These are phyloP conservation scores for Helminthosporium solani DNA, from an alignment of 2,329 filamentous ascomycete species.

Conservation along the genomic window DNA sequence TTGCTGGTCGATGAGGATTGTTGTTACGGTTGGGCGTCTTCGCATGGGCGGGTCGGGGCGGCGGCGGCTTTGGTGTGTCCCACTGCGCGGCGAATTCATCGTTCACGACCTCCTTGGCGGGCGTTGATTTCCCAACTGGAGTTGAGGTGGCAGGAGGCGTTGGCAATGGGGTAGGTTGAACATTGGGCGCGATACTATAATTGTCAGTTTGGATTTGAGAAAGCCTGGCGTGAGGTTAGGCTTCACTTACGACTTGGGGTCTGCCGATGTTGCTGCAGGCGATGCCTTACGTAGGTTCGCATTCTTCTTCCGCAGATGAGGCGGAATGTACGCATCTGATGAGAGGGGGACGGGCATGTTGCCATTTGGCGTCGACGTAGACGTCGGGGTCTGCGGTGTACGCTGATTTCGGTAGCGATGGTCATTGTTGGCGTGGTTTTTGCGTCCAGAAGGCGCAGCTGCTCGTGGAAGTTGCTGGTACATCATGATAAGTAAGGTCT, in stretches of 20 bases:
- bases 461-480: neutral
- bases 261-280: neutral
- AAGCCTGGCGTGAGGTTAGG: neutral
- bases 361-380: conserved; percentile 10
- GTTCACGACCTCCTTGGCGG: neutral
- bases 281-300: neutral
- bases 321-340: conserved; percentile 19
- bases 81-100: conserved; percentile 3
- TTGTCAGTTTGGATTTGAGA: neutral
- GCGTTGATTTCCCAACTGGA: neutral
- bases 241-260: neutral
- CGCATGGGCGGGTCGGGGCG: neutral
- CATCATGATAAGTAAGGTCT: neutral
- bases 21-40: conserved; percentile 3
- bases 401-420: neutral
- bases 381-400: neutral
- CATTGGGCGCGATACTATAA: neutral
- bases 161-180: neutral
- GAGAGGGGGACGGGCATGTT: neutral
- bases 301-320: conserved; percentile 23
- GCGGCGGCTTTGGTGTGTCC: conserved; percentile 4
- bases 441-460: neutral
- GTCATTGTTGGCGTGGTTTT: neutral
- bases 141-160: conserved; percentile 4
- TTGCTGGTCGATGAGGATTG: conserved; percentile 18